Conservation (phyloP, 129 eudicot genomes). For the Rutidosis leptorrhynchoides region DNA sequence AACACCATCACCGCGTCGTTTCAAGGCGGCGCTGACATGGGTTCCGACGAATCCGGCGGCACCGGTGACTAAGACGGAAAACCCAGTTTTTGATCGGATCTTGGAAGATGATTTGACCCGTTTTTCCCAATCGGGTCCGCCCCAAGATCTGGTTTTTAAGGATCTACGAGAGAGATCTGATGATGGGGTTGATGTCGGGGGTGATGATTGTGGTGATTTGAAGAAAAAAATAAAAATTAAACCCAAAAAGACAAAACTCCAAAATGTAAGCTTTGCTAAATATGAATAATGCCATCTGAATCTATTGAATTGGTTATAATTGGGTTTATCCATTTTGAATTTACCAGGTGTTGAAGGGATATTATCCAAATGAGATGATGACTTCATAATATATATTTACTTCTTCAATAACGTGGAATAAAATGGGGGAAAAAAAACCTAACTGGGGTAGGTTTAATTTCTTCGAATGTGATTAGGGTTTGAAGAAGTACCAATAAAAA, state of each 20-base stretch:
- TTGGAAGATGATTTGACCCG: conserved; percentile 39
- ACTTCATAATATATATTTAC: conserved; percentile 25
- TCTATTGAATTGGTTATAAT: conserved; percentile 30
- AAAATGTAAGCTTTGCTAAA: conserved; percentile 47
- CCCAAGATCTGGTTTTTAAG: conserved; percentile 34
- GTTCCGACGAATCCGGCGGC: conserved; percentile 41
- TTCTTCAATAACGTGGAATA: neutral
- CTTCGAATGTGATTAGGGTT: conserved; percentile 21
- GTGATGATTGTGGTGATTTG: conserved; percentile 36
- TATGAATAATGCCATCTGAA: conserved; percentile 45
- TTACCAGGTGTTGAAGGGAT: conserved; percentile 52
- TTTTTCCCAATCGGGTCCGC: conserved; percentile 42
- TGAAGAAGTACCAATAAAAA: conserved; percentile 7
- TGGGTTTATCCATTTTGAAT: conserved; percentile 43
- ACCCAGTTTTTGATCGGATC: conserved; percentile 33
- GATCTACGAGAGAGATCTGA: conserved; percentile 35
- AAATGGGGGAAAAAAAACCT: neutral
- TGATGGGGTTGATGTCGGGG: conserved; percentile 10
- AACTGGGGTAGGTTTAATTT: conserved; percentile 17
- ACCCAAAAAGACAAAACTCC: conserved; percentile 49
- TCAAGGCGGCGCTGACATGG: conserved; percentile 29
- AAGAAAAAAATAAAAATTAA: conserved; percentile 45
- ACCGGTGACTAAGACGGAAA: conserved; percentile 31
- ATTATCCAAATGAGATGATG: conserved; percentile 38
- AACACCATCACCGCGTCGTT: conserved; percentile 37